A percentile compares a stretch with the other conserved stretches of the same genome.
These are phyloP conservation scores for Piromyces sp. DNA, from an alignment of 192 early-diverging fungal species.

Conservation along the genomic window DNA sequence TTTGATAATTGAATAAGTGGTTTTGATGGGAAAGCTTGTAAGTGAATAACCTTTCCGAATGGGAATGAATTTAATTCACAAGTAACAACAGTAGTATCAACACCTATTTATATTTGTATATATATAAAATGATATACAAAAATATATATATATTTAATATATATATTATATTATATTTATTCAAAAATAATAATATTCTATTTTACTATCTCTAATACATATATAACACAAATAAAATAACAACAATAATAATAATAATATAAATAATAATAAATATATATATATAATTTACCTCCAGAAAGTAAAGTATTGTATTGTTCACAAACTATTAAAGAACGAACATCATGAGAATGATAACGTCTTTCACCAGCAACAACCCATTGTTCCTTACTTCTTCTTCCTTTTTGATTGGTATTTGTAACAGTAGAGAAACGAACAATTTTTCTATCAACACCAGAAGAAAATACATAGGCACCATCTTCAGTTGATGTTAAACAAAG, in stretches of 20 bases:
- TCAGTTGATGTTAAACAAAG: conserved; percentile 55
- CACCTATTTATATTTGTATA: conserved; percentile 3
- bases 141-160: too few species aligned
- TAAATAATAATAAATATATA: too few species aligned
- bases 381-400: conserved; percentile 6
- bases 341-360: conserved; percentile 87
- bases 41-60: conserved; percentile 15
- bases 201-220: too few species aligned
- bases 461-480: conserved; percentile 56
- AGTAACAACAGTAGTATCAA: conserved; percentile 21
- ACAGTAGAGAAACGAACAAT: conserved; percentile 48
- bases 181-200: too few species aligned
- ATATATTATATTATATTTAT: too few species aligned
- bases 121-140: too few species aligned
- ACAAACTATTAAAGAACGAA: conserved; percentile 72
- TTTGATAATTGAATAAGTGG: conserved; percentile 19
- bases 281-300: conserved; percentile 76
- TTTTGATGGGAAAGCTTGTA: conserved; percentile 40
- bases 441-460: conserved; percentile 80
- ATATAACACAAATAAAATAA: too few species aligned
- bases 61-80: conserved; percentile 13
- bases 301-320: conserved; percentile 49
- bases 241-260: too few species aligned
- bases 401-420: conserved; percentile 15
- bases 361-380: conserved; percentile 76